These are phyloP conservation scores for Geranium brycei DNA, from an alignment of 345 rosid species.

Conservation along the genomic window DNA sequence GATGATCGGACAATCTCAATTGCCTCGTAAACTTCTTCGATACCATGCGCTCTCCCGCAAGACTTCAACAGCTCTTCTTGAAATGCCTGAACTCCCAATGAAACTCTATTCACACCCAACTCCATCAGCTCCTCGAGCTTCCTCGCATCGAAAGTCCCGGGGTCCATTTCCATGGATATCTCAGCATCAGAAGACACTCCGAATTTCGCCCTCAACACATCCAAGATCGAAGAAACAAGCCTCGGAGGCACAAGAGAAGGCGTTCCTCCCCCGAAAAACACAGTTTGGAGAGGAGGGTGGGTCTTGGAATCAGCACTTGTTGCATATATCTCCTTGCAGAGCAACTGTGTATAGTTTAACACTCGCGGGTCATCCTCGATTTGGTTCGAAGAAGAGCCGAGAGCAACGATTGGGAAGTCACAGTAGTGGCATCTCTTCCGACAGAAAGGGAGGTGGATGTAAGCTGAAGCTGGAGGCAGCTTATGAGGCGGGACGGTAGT, in stretches of 20 bases:
- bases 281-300: conserved; percentile 41
- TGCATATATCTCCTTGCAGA: conserved; percentile 46
- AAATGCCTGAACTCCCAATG: conserved; percentile 88
- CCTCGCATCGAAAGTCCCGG: conserved; percentile 64
- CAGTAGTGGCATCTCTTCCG: conserved; percentile 93
- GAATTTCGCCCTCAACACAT: conserved; percentile 39
- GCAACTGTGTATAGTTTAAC: conserved; percentile 36
- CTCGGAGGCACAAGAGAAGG: conserved; percentile 85
- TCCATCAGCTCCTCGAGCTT: conserved; percentile 42
- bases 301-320: conserved; percentile 24
- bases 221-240: conserved; percentile 49
- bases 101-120: conserved; percentile 91
- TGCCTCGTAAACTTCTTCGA: conserved; percentile 62
- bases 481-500: conserved; percentile 14
- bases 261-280: conserved; percentile 92
- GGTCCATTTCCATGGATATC: conserved; percentile 96
- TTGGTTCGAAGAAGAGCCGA: conserved; percentile 46
- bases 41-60: conserved; percentile 90
- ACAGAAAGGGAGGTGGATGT: conserved; percentile 86
- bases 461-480: conserved; percentile 58
- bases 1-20: conserved; percentile 46
- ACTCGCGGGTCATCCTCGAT: conserved; percentile 56
- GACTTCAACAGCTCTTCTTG: conserved; percentile 71
- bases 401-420: conserved; percentile 82
- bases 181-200: conserved; percentile 56